These are phyloP conservation scores for Ophiostoma sp. DNA, from an alignment of 2,329 filamentous ascomycete species.

Conservation along the genomic window DNA sequence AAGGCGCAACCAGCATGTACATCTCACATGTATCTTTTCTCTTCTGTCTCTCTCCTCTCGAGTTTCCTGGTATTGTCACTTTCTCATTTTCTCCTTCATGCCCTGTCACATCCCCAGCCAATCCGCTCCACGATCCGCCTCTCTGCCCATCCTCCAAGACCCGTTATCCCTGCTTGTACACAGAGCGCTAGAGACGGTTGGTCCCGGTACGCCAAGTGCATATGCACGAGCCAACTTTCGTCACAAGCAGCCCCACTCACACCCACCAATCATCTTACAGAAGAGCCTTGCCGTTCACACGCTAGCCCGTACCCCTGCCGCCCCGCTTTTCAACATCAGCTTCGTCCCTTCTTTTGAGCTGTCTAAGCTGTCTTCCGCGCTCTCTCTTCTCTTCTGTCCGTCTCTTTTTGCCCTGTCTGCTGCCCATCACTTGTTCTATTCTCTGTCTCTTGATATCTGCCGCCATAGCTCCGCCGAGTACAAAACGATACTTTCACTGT, in stretches of 20 bases:
- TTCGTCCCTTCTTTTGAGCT: conserved; percentile 1
- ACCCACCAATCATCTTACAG: conserved; percentile 9
- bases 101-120: not conserved
- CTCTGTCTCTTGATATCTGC: too few relatives aligned
- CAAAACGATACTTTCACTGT: not conserved
- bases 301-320: not conserved
- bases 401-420: not conserved
- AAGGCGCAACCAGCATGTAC: not conserved
- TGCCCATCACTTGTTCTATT: not conserved
- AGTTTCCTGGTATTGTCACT: too few relatives aligned
- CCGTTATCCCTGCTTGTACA: conserved; percentile 6
- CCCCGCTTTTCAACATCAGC: conserved; percentile 11
- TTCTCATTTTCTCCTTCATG: too few relatives aligned
- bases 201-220: conserved; percentile 16
- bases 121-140: not conserved
- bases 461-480: not conserved
- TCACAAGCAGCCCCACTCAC: not conserved
- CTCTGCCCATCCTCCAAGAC: not conserved
- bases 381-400: not conserved
- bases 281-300: not conserved
- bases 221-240: conserved; percentile 12
- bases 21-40: not conserved
- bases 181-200: conserved; percentile 16
- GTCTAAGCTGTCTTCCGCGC: not conserved
- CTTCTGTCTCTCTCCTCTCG: too few relatives aligned